Evolutionary conservation across 805 yeast species (phyloP).

Genomic region (Candida broadrunensis): DNA sequence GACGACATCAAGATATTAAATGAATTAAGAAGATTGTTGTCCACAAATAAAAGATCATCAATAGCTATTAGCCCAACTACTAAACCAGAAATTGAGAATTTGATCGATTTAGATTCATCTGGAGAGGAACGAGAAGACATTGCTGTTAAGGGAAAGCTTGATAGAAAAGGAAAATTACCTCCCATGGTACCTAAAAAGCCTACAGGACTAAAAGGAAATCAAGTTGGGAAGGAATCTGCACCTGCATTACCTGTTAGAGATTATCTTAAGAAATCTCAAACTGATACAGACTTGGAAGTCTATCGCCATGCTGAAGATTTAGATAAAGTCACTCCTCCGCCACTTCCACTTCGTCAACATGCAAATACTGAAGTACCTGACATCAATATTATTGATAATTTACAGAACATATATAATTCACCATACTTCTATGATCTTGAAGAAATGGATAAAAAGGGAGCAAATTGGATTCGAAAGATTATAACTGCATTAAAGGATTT

Average conservation of each 20-base stretch:
- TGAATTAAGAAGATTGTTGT: conserved; percentile 24
- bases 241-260: conserved; percentile 34
- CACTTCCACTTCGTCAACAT: conserved; percentile 26
- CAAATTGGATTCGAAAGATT: conserved; percentile 35
- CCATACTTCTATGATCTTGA: conserved; percentile 27
- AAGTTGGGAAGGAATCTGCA: conserved; percentile 16
- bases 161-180: conserved; percentile 18
- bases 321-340: conserved; percentile 11
- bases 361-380: neutral
- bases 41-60: conserved; percentile 7
- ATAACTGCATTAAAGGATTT: conserved; percentile 24
- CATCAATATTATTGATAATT: conserved; percentile 12
- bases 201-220: conserved; percentile 29
- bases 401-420: conserved; percentile 20
- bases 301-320: neutral
- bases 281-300: neutral
- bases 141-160: neutral
- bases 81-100: conserved; percentile 18
- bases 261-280: conserved; percentile 4
- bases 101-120: conserved; percentile 28
- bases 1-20: conserved; percentile 36
- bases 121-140: neutral
- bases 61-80: conserved; percentile 8
- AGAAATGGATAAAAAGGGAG: conserved; percentile 35
- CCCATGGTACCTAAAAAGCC: conserved; percentile 54